Conservation (phyloP, 202 grass and related monocot species). For the Musa balbisiana region DNA sequence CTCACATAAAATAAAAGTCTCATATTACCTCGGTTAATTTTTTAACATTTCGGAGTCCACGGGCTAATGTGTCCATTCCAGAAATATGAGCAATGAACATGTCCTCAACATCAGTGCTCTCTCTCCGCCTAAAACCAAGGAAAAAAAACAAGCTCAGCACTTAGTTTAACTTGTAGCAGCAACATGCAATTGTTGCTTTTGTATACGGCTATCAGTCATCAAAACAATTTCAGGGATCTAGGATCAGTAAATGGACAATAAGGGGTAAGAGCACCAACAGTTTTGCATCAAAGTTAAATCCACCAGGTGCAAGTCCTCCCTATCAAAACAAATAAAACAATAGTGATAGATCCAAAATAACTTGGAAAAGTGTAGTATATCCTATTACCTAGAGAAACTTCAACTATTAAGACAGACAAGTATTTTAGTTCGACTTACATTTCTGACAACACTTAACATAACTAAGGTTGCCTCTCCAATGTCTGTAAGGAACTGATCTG, state of each 20-base stretch:
- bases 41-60: constrained; percentile 70
- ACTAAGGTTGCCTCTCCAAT: constrained; percentile 86
- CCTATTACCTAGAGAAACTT: not conserved
- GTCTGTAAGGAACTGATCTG: constrained; percentile 94
- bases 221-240: not conserved
- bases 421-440: constrained; percentile 47
- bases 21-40: constrained; percentile 70
- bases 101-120: constrained; percentile 96
- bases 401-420: not conserved
- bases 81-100: constrained; percentile 92
- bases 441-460: constrained; percentile 95
- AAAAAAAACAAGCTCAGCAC: not conserved
- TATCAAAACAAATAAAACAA: constrained; percentile 18
- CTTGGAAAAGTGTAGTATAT: not conserved
- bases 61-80: constrained; percentile 87
- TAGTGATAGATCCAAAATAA: not conserved
- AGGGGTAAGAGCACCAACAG: constrained; percentile 38
- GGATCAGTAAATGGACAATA: constrained; percentile 1
- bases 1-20: constrained; percentile 7
- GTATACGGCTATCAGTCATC: no score
- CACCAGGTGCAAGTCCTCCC: constrained; percentile 92
- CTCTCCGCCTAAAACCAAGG: constrained; percentile 57
- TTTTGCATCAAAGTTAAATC: constrained; percentile 98
- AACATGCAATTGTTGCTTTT: no score
- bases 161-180: no score